Evolutionary conservation across 1,139 yeast genomes (phyloP), one percentile per base, ranked within the genome.

Genomic region (Candida labiduridarum): DNA sequence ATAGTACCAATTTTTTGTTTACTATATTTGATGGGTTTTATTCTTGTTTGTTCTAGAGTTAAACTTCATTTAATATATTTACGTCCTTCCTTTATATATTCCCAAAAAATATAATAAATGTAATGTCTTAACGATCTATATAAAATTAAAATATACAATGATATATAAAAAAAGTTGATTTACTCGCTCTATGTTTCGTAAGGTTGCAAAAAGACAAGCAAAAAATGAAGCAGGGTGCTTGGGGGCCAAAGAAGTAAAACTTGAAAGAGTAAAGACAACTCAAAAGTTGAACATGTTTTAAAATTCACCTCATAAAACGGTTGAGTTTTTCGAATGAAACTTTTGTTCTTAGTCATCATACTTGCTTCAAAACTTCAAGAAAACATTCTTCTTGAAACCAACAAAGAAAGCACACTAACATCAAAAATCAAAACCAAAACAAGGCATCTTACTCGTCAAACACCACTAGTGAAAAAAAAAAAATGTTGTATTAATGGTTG

Each of bases 41-140:
- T 44, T 44, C 41, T 40, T 44, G 41, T 36, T 35, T 44, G 22
- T 34, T 43, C 45, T 34, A 22, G 46, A 36, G 46, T 36, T 36
- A 44, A 44, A 44, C 46, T 44, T 44, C 46, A 44, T 44, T 44
- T 44, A 44, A 44, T 44, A 44, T 44, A 44, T 36, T 44, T 44
- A 44, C 41, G 46, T 44, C 46, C 46, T 27, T 44, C 46, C 46
- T 44, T 44, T 36, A 44, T 22, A 35, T 34, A 33, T 22, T 36
- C 40, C 43, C 41, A 44, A 44, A 44, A 19, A 44, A 44, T 44
- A 44, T 44, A 44, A 44, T 44, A 44, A 44, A 36, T 44, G 46
- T 44, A 44, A 44, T 44, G 46, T 44, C 41, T 44, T 44, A 44
- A 44, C 46, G 46, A 44, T 31, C 45, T 42, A 14, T 42, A 18